phyloP scores from a whole-genome alignment of 1,284 basidiomycete species.

The Cystobasidiaceae sp. region DNA sequence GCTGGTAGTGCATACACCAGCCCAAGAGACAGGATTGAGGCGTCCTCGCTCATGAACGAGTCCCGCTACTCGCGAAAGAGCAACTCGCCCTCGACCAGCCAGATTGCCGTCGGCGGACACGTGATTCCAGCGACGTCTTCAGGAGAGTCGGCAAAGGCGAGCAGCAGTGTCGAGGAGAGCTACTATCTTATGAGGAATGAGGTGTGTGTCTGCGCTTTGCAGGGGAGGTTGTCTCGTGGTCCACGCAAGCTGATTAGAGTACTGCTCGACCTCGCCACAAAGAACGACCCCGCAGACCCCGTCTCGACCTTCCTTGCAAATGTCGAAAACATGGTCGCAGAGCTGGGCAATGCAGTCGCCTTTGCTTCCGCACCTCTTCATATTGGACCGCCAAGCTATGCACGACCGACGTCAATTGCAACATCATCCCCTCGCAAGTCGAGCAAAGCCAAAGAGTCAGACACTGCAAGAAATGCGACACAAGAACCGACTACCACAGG shows the following conservation, averaged over 20 bases:
- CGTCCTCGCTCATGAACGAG: constrained; percentile 15
- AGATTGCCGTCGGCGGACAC: constrained; percentile 12
- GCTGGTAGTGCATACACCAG: not conserved
- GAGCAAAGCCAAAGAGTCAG: not conserved
- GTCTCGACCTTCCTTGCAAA: constrained; percentile 17
- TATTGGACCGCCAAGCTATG: not conserved
- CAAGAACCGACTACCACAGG: not conserved
- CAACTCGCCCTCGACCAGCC: constrained; percentile 13
- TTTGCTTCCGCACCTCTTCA: constrained; percentile 26
- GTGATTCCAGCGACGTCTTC: not conserved
- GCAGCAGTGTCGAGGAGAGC: constrained; percentile 22
- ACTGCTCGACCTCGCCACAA: not conserved
- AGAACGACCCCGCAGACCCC: constrained; percentile 24
- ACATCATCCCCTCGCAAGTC: not conserved
- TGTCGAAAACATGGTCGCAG: constrained; percentile 28
- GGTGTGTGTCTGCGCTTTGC: too few relatives aligned
- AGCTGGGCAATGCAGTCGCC: constrained; percentile 29
- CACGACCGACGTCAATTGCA: not conserved
- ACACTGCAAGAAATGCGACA: not conserved
- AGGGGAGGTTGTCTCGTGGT: too few relatives aligned
- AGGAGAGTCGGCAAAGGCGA: constrained; percentile 18
- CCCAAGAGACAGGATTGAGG: constrained; percentile 19
- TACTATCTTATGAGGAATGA: constrained; percentile 29
- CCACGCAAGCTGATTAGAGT: too few relatives aligned
- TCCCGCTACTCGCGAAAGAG: constrained; percentile 22